Evolutionary conservation across 2,329 filamentous ascomycete species (phyloP), one percentile per base, ranked within the genome.

Genomic region (Alternaria angustiovoidea): DNA sequence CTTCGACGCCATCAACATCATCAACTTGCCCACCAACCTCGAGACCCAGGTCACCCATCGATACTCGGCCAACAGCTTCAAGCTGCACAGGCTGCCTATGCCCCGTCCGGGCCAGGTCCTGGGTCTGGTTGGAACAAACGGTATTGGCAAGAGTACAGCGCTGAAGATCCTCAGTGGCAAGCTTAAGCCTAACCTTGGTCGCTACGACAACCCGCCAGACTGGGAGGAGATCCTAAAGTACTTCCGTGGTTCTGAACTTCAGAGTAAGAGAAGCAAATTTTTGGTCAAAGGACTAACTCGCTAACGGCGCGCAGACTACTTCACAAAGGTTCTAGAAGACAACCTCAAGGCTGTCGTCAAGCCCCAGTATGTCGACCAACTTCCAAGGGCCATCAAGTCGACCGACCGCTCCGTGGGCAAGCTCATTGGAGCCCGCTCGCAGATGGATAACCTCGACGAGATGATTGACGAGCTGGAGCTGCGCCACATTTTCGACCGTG

Each of bases 91-190:
- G 73, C 86, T 98, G 76, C 95, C 96, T 59, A 97, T 94, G 87
- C 95, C 95, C 65, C 90, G 95, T 62, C 94, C 95, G 32, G 95
- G 95, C 64, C 93, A 98, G 78, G 96, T 99, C 30, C 83, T 99
- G 59, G 95, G 95, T 84, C 87, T 99, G 53, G 96, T 99, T 44
- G 96, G 95, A 80, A 98, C 95, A 73, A 99, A 99, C 88, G 95
- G 96, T 93, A 99, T 98, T 75, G 95, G 95, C 82, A 99, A 99
- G 88, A 97, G 93, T 84, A 99, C 95, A n/a, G 96, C 95, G 8
- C 84, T 99, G 80, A 99, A 99, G 86, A 97, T 99, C 79, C 89
- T 99, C 74, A 96, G 93, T 75, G 95, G 95, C 78, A 99, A 98
- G 84, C 86, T 99, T 75, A 99, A 99, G 88, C 95, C 95, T 61